These are phyloP conservation scores for Talaromyces adpressus DNA, from an alignment of 495 filamentous ascomycete genomes.

Conservation along the genomic window DNA sequence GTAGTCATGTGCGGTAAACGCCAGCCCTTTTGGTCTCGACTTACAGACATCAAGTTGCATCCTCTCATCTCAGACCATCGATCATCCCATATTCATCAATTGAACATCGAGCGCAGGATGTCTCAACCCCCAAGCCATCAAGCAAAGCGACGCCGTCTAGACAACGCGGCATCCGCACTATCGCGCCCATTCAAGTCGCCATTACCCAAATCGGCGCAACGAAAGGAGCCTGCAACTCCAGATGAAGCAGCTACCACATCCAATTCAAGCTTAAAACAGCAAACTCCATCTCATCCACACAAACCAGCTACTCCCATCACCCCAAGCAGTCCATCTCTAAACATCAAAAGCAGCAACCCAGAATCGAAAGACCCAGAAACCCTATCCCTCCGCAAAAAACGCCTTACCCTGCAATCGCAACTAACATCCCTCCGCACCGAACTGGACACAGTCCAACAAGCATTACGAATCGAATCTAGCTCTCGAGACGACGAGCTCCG, in stretches of 20 bases:
- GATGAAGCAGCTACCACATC: conserved; percentile 6
- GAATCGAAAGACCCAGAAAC: conserved; percentile 11
- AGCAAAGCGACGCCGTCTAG: conserved; percentile 52
- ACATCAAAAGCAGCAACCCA: not conserved
- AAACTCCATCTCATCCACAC: not conserved
- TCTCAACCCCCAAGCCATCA: not conserved
- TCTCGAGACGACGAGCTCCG: conserved; percentile 40
- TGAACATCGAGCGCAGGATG: not conserved
- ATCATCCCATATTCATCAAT: not conserved
- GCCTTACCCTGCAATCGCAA: conserved; percentile 25
- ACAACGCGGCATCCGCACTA: conserved; percentile 41
- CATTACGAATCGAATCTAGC: conserved; percentile 39
- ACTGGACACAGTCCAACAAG: conserved; percentile 44
- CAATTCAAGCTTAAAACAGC: not conserved
- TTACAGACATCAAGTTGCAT: not conserved
- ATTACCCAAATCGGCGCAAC: conserved; percentile 30
- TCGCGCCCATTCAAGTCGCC: conserved; percentile 66
- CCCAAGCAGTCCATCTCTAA: not conserved
- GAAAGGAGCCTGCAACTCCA: conserved; percentile 9
- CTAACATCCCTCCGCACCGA: conserved; percentile 27
- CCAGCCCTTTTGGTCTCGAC: not conserved
- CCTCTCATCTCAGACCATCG: not conserved
- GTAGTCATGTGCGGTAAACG: not conserved
- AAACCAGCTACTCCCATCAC: not conserved
- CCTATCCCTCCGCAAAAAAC: conserved; percentile 24